phyloP scores from a whole-genome alignment of 164 flowering plant species.

The Aristolochia californica region DNA sequence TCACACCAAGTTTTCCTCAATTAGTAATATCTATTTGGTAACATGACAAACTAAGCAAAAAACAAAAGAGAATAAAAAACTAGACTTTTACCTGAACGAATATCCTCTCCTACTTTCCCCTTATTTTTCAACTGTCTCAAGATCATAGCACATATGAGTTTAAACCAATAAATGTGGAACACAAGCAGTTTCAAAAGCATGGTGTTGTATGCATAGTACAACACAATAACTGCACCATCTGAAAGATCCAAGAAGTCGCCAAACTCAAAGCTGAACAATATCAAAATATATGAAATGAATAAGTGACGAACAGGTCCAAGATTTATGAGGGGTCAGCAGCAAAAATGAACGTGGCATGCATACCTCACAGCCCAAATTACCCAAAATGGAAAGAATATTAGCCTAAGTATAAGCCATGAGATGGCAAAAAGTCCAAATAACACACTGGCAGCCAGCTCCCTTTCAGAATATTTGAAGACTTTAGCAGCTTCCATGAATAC shows the following conservation, averaged over 20 bases:
- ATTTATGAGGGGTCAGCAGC: background rate
- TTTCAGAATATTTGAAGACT: constrained; percentile 68
- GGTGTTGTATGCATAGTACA: constrained; percentile 74
- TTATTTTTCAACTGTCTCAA: constrained; percentile 64
- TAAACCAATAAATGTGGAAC: constrained; percentile 96
- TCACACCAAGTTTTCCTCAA: background rate
- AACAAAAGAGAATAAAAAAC: background rate
- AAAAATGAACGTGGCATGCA: constrained; percentile 6
- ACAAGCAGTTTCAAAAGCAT: constrained; percentile 67
- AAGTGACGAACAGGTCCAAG: background rate
- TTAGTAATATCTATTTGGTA: background rate
- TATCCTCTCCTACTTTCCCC: constrained; percentile 90
- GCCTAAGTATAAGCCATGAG: constrained; percentile 75
- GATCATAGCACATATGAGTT: constrained; percentile 74
- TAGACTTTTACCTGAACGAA: constrained; percentile 63
- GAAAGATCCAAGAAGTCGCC: constrained; percentile 30
- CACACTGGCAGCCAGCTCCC: constrained; percentile 72
- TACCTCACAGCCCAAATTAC: constrained; percentile 64
- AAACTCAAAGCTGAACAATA: constrained; percentile 38
- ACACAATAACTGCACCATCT: constrained; percentile 14
- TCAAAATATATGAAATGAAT: constrained; percentile 3
- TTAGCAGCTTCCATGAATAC: constrained; percentile 89
- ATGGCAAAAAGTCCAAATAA: constrained; percentile 66
- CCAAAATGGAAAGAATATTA: constrained; percentile 80
- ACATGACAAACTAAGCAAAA: background rate